Evolutionary conservation across 2,329 filamentous ascomycete genomes (phyloP).

Genomic region (Scytalidium lignicola): DNA sequence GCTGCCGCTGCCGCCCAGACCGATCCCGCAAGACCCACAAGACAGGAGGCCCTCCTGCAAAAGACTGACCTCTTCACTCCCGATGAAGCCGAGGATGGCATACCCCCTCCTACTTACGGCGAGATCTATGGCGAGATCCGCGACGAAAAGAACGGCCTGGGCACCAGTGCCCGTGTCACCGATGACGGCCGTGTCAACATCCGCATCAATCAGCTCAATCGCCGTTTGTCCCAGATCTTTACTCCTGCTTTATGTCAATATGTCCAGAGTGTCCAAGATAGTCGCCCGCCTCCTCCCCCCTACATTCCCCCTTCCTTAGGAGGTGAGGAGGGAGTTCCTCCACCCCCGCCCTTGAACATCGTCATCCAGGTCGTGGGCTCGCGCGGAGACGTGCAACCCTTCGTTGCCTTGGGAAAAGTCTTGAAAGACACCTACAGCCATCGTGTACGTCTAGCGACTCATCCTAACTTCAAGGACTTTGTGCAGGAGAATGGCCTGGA

Average conservation of each 20-base stretch:
- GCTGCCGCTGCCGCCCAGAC: conserved; percentile 21
- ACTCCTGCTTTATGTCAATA: conserved; percentile 55
- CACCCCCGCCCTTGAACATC: conserved; percentile 55
- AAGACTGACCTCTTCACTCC: conserved; percentile 18
- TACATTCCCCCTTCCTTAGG: conserved; percentile 69
- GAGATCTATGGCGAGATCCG: conserved; percentile 33
- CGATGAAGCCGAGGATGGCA: conserved; percentile 17
- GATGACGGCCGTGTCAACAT: conserved; percentile 74
- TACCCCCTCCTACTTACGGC: conserved; percentile 34
- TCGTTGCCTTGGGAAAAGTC: conserved; percentile 60
- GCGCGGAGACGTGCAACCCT: conserved; percentile 68
- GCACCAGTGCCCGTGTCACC: conserved; percentile 22
- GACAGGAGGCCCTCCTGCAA: conserved; percentile 18
- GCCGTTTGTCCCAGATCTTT: conserved; percentile 59
- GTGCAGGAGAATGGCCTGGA: conserved; percentile 65
- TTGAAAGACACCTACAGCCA: conserved; percentile 60
- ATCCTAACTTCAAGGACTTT: conserved; percentile 59
- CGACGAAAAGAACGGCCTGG: conserved; percentile 31
- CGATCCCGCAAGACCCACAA: conserved; percentile 18
- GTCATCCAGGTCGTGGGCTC: conserved; percentile 70
- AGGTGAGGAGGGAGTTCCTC: conserved; percentile 50
- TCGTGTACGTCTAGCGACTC: conserved; percentile 67
- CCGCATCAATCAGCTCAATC: conserved; percentile 65
- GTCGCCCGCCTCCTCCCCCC: conserved; percentile 48
- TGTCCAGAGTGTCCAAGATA: conserved; percentile 31